These are phyloP conservation scores for Candida maesae DNA, from an alignment of 805 yeast species.

Conservation along the genomic window DNA sequence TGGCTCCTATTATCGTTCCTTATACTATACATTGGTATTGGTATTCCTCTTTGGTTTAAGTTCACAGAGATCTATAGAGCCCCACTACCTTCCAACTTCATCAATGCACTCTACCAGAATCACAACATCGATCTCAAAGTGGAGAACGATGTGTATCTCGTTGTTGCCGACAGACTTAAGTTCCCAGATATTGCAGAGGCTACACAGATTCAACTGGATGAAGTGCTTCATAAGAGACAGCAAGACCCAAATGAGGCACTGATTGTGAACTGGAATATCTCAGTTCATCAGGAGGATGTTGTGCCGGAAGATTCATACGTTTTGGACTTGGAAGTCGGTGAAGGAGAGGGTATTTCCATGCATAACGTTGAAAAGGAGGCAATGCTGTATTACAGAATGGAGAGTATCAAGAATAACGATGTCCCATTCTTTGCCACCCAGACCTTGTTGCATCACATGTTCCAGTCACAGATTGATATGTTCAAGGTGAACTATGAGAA, in stretches of 20 bases:
- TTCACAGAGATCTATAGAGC: slow-evolving; percentile 40
- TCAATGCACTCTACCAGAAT: slow-evolving; percentile 31
- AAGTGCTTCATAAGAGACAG: slow-evolving; percentile 31
- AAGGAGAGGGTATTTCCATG: slow-evolving; percentile 41
- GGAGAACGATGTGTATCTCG: slow-evolving; percentile 40
- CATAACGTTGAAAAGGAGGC: slow-evolving; percentile 39
- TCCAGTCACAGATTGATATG: slow-evolving; percentile 37
- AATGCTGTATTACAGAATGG: slow-evolving; percentile 37
- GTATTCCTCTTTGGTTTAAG: slow-evolving; percentile 40
- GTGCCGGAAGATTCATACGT: slow-evolving; percentile 29
- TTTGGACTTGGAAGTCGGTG: slow-evolving; percentile 37
- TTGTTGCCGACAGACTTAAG: slow-evolving; percentile 39
- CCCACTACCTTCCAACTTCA: slow-evolving; percentile 35
- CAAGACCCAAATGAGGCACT: slow-evolving; percentile 22
- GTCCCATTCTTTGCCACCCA: slow-evolving; percentile 62
- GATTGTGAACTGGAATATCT: slow-evolving; percentile 33
- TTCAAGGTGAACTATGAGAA: slow-evolving; percentile 22
- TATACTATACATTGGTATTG: slow-evolving; percentile 31
- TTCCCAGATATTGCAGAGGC: slow-evolving; percentile 70
- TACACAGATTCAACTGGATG: slow-evolving; percentile 42
- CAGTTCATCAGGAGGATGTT: slow-evolving; percentile 21
- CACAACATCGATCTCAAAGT: slow-evolving; percentile 41
- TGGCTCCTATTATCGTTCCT: slow-evolving; percentile 22
- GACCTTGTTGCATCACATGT: slow-evolving; percentile 43
- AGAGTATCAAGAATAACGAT: slow-evolving; percentile 50